These are phyloP conservation scores for Xerocomellus dryophilus DNA, from an alignment of 768 basidiomycete genomes.

Conservation along the genomic window DNA sequence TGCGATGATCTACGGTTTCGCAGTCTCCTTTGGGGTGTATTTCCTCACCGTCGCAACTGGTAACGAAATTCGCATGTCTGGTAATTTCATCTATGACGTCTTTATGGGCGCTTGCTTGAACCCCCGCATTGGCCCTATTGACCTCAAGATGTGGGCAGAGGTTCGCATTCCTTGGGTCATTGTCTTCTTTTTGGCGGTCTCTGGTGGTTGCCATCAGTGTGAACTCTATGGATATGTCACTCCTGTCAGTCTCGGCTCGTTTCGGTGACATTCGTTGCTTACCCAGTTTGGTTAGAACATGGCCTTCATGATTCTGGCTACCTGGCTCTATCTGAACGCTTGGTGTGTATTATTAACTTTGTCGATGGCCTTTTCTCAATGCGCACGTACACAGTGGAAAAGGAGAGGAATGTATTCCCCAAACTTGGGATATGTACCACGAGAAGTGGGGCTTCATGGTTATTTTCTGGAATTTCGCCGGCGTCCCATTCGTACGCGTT, in stretches of 20 bases:
- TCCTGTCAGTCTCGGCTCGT: conserved; percentile 50
- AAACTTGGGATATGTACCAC: conserved; percentile 99
- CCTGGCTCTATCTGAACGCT: conserved; percentile 95
- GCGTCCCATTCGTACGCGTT: conserved; percentile 77
- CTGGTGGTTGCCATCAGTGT: conserved; percentile 94
- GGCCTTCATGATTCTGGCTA: conserved; percentile 94
- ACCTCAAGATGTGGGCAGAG: conserved; percentile 99
- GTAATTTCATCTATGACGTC: conserved; percentile 89
- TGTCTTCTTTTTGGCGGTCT: conserved; percentile 89
- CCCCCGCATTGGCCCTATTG: conserved; percentile 86
- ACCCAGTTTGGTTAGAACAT: conserved; percentile 62
- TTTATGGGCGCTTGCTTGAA: conserved; percentile 97
- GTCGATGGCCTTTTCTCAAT: neutral
- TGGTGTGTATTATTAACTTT: conserved; percentile 48
- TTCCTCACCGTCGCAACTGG: conserved; percentile 73
- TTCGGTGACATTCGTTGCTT: neutral
- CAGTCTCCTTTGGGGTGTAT: conserved; percentile 77
- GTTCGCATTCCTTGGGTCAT: conserved; percentile 97
- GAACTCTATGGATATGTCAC: conserved; percentile 90
- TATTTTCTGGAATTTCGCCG: conserved; percentile 97
- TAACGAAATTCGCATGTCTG: conserved; percentile 89
- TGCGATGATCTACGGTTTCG: conserved; percentile 88
- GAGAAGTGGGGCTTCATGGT: conserved; percentile 99
- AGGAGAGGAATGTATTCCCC: conserved; percentile 92
- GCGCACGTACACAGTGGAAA: conserved; percentile 55